These are phyloP conservation scores for Penicillium sp. DNA, from an alignment of 2,329 filamentous ascomycete genomes.

Conservation along the genomic window DNA sequence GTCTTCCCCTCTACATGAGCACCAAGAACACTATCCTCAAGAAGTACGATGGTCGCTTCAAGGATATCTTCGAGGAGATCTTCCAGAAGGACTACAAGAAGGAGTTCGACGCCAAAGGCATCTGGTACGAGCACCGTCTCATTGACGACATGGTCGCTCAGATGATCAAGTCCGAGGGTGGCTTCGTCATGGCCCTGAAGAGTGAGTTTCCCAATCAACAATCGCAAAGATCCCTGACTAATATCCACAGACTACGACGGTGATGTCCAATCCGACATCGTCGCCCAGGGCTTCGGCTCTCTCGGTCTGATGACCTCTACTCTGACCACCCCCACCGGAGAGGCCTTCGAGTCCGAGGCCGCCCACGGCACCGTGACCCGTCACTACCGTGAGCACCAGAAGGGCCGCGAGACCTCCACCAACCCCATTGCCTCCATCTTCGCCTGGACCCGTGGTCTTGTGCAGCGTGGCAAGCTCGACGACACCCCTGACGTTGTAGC, in stretches of 20 bases:
- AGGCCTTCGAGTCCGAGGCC: conserved; percentile 95
- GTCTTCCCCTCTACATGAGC: conserved; percentile 96
- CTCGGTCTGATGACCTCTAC: conserved; percentile 98
- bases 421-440: conserved; percentile 99
- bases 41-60: conserved; percentile 97
- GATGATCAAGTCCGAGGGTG: conserved; percentile 98
- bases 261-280: conserved; percentile 97
- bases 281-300: conserved; percentile 96
- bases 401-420: conserved; percentile 93
- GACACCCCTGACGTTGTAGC: conserved; percentile 84
- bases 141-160: conserved; percentile 99
- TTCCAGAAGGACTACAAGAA: conserved; percentile 84
- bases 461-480: conserved; percentile 91
- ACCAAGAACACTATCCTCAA: conserved; percentile 99
- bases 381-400: conserved; percentile 98
- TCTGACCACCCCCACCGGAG: conserved; percentile 91
- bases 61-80: conserved; percentile 98
- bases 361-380: conserved; percentile 97
- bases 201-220: conserved; percentile 57
- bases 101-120: conserved; percentile 83
- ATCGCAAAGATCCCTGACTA: conserved; percentile 3
- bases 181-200: conserved; percentile 97
- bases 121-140: conserved; percentile 99
- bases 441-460: conserved; percentile 92
- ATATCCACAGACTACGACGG: conserved; percentile 79